Evolutionary conservation across 225 moss, liverwort and hornwort species (phyloP), one percentile per base, ranked within the genome.

Genomic region (Neckera pumila): DNA sequence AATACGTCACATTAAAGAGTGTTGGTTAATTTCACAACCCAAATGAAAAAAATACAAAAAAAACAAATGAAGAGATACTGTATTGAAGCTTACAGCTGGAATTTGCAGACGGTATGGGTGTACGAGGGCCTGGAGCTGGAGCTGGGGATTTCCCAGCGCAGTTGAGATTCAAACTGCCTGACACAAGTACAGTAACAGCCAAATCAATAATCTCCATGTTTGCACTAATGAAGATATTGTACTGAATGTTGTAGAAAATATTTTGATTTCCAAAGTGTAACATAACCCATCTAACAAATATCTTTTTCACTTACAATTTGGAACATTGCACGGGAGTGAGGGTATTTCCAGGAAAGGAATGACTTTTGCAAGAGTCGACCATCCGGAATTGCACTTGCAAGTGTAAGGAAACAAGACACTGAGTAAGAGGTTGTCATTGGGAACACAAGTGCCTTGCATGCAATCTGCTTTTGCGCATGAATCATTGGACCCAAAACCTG

Each of bases 301-400:
- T 40, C 30, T 13, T 40, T 26, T 60, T 42, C 9, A 70, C 92
- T 89, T 88, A 94, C 94, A 94, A 80, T 94, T 94, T 6, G 94
- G 94, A 17, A 94, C 87, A 17, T 92, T 94, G 90, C 94, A 94
- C 22, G 94, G 94, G 34, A 94, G 93, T 5, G 94, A 89, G 33
- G 94, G 92, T 12, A 93, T 90, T 38, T 91, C 51, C 33, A 93
- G 87, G 80, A 94, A 74, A 9, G 93, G 89, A 51, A 94, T 38
- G 57, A 94, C 76, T 26, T 86, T 88, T 5, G 89, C 88, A 6
- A 92, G 79, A 57, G 93, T 92, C 14, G 91, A 75, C 94, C 94
- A 94, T 79, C 94, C 94, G 1, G 91, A 13, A 6, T 94, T 27
- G 85, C 94, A 94, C 67, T 90, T 66, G 89, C 94, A 94, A 43